These are phyloP conservation scores for Sophora flavescens DNA, from an alignment of 306 rosid species.

Conservation along the genomic window DNA sequence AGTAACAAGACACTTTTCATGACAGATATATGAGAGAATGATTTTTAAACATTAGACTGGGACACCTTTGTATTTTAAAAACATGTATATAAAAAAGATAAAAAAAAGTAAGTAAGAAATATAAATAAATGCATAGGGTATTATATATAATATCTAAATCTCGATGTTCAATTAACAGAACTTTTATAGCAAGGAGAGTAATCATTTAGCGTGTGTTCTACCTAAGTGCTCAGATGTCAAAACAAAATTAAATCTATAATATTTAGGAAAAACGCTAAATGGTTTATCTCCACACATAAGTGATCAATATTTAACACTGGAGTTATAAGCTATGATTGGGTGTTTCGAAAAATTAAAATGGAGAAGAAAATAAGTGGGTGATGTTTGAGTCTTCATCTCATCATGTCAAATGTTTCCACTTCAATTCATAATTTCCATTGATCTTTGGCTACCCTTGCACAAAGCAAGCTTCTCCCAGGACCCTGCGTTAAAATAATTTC, in stretches of 20 bases:
- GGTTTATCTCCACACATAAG: too few relatives aligned
- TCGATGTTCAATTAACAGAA: too few relatives aligned
- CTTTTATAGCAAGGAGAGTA: not conserved
- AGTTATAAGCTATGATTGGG: not conserved
- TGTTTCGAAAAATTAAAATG: not conserved
- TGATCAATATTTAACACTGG: too few relatives aligned
- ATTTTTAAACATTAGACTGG: too few relatives aligned
- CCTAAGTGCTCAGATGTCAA: too few relatives aligned
- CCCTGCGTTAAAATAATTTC: not conserved
- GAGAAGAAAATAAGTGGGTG: not conserved
- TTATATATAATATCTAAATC: too few relatives aligned
- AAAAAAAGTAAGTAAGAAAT: too few relatives aligned
- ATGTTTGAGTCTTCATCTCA: not conserved
- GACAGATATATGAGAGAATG: not conserved
- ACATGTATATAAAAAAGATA: too few relatives aligned
- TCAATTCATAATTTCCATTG: not conserved
- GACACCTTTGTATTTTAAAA: too few relatives aligned
- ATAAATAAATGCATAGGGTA: too few relatives aligned
- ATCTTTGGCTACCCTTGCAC: not conserved
- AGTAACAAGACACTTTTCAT: constrained; percentile 18
- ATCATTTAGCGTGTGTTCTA: not conserved
- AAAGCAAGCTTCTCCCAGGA: not conserved
- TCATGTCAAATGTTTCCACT: not conserved
- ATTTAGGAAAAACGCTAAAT: too few relatives aligned
- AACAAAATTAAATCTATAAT: too few relatives aligned